These are phyloP conservation scores for Naganishia antarctica DNA, from an alignment of 768 basidiomycete species.

Conservation along the genomic window DNA sequence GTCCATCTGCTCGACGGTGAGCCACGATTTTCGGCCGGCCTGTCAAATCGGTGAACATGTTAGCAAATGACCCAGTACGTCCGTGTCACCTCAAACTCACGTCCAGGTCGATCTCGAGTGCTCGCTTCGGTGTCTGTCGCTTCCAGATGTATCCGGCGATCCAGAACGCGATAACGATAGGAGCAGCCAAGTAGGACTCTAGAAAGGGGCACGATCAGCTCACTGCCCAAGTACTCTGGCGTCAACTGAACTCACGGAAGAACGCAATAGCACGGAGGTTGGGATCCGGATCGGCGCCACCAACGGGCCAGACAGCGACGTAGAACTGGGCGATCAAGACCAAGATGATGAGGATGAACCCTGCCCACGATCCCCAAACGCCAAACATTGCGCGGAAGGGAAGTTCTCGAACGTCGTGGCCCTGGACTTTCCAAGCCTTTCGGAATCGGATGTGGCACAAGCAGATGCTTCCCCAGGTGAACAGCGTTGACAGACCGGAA, in stretches of 20 bases:
- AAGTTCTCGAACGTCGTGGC: slow-evolving; percentile 55
- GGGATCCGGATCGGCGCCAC: slow-evolving; percentile 27
- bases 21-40: slow-evolving; percentile 47
- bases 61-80: not conserved
- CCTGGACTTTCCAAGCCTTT: slow-evolving; percentile 58
- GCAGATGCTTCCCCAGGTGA: slow-evolving; percentile 62
- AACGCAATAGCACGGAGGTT: slow-evolving; percentile 36
- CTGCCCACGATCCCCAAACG: slow-evolving; percentile 49
- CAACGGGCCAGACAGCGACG: slow-evolving; percentile 46
- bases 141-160: slow-evolving; percentile 43
- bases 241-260: slow-evolving; percentile 35
- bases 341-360: slow-evolving; percentile 56
- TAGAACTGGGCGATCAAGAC: slow-evolving; percentile 53
- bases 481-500: slow-evolving; percentile 63
- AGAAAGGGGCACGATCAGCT: not conserved
- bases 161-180: slow-evolving; percentile 42
- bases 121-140: slow-evolving; percentile 35
- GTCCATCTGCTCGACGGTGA: slow-evolving; percentile 46
- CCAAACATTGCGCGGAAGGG: slow-evolving; percentile 58
- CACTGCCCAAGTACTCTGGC: no score
- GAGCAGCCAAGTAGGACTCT: slow-evolving; percentile 41
- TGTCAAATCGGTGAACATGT: not conserved
- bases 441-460: slow-evolving; percentile 58
- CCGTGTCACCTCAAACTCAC: not conserved
- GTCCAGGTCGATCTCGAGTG: slow-evolving; percentile 47